Conservation (phyloP, 2,329 filamentous ascomycete species). For the Tolypocladium capitatum region DNA sequence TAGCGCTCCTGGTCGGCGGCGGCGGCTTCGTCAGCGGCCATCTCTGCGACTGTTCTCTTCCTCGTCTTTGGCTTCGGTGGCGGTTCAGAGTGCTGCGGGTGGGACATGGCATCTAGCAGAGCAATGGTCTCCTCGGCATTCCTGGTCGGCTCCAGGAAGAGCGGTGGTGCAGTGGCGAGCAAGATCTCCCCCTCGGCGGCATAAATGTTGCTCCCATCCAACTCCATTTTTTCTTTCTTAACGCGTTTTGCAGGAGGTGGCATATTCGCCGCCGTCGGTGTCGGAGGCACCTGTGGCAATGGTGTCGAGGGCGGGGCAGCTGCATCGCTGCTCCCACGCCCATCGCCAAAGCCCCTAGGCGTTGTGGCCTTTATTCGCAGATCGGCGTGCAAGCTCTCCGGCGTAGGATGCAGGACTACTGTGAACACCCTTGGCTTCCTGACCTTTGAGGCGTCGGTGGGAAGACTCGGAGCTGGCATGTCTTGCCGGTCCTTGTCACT, state of each 20-base stretch:
- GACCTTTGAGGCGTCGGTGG: conserved; percentile 25
- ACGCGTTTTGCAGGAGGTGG: conserved; percentile 50
- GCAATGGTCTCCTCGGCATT: conserved; percentile 55
- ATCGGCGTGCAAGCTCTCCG: conserved; percentile 61
- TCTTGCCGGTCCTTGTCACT: conserved; percentile 44
- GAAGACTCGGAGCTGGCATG: conserved; percentile 37
- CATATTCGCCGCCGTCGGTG: conserved; percentile 47
- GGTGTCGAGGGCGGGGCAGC: conserved; percentile 56
- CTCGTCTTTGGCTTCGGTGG: conserved; percentile 77
- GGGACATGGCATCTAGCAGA: conserved; percentile 57
- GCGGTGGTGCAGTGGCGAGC: conserved; percentile 56
- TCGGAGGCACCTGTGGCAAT: conserved; percentile 43
- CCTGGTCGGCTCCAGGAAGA: conserved; percentile 66
- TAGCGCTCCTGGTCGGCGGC: conserved; percentile 81
- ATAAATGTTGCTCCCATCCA: conserved; percentile 61
- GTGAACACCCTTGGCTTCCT: conserved; percentile 58
- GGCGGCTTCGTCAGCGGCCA: conserved; percentile 86
- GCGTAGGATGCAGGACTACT: conserved; percentile 73
- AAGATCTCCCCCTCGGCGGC: conserved; percentile 67
- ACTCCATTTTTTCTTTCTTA: conserved; percentile 59
- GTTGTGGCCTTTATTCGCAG: conserved; percentile 64
- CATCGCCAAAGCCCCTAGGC: conserved; percentile 35
- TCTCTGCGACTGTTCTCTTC: conserved; percentile 87
- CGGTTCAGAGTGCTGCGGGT: conserved; percentile 63
- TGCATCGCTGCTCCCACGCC: conserved; percentile 19